These are phyloP conservation scores for Paramecium tetraurelia DNA, from an alignment of 73 alveolate species.

Conservation along the genomic window DNA sequence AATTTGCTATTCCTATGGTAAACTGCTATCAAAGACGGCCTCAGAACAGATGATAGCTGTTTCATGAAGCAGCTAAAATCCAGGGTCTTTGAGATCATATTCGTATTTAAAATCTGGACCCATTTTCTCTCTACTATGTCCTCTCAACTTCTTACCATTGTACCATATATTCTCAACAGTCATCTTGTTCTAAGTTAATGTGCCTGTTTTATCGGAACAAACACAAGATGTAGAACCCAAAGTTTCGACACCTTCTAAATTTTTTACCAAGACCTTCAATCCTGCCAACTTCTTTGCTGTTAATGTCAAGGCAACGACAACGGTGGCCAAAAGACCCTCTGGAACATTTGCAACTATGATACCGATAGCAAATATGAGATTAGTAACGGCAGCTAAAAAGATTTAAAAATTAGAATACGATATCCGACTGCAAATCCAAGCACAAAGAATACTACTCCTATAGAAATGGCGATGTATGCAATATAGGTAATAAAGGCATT, in stretches of 20 bases:
- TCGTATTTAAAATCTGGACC: constrained; percentile 24
- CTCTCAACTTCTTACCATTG: constrained; percentile 51
- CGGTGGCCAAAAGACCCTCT: constrained; percentile 90
- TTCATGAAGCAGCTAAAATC: constrained; percentile 1
- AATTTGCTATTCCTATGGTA: constrained; percentile 23
- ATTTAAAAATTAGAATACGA: constrained; percentile 70
- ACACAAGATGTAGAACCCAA: constrained; percentile 94
- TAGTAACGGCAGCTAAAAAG: constrained; percentile 52
- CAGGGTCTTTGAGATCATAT: constrained; percentile 48
- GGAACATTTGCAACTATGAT: constrained; percentile 93
- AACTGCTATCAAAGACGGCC: constrained; percentile 42
- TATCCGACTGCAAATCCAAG: constrained; percentile 80
- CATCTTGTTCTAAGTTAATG: constrained; percentile 92
- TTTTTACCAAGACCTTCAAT: constrained; percentile 87
- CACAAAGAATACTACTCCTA: constrained; percentile 84
- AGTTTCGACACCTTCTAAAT: constrained; percentile 93
- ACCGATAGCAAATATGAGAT: constrained; percentile 78
- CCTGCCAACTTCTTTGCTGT: constrained; percentile 89
- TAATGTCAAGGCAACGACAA: constrained; percentile 88
- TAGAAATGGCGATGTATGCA: constrained; percentile 84
- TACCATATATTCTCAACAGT: constrained; percentile 90
- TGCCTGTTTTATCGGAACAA: constrained; percentile 96
- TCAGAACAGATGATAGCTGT: constrained; percentile 52
- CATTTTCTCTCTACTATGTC: constrained; percentile 33
- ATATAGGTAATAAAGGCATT: constrained; percentile 83